These are phyloP conservation scores for Tetrapyrgos nigripes DNA, from an alignment of 1,284 basidiomycete species.

Conservation along the genomic window DNA sequence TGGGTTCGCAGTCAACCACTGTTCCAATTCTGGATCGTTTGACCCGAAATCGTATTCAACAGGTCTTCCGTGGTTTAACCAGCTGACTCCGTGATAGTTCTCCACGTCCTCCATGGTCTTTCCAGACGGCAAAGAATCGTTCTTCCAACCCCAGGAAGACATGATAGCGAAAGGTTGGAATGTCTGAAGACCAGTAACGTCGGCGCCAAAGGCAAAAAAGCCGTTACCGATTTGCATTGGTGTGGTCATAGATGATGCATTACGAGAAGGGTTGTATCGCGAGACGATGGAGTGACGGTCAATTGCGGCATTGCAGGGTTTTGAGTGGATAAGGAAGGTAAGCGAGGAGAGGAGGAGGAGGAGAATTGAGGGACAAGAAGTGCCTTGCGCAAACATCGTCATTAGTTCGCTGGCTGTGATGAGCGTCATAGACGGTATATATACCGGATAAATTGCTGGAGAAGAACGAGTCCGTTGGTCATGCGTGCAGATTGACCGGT, in stretches of 20 bases:
- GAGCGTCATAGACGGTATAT: too few species aligned
- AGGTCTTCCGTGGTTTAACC: conserved; percentile 54
- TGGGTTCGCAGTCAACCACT: conserved; percentile 65
- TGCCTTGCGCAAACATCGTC: too few species aligned
- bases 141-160: conserved; percentile 70
- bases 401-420: too few species aligned
- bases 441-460: too few species aligned
- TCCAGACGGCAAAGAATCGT: conserved; percentile 56
- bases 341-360: background rate
- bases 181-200: conserved; percentile 48
- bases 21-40: conserved; percentile 50
- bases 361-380: too few species aligned
- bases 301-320: conserved; percentile 28
- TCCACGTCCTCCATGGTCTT: conserved; percentile 50
- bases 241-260: conserved; percentile 51
- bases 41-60: conserved; percentile 63
- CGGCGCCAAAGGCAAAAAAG: conserved; percentile 66
- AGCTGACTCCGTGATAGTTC: conserved; percentile 55
- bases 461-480: too few species aligned
- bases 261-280: conserved; percentile 58
- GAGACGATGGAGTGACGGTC: conserved; percentile 52
- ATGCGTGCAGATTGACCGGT: too few species aligned
- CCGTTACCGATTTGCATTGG: conserved; percentile 70
- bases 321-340: background rate
- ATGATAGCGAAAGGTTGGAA: conserved; percentile 57